Conservation (phyloP, 148 eudicot species). For the Limonium bicolor region DNA sequence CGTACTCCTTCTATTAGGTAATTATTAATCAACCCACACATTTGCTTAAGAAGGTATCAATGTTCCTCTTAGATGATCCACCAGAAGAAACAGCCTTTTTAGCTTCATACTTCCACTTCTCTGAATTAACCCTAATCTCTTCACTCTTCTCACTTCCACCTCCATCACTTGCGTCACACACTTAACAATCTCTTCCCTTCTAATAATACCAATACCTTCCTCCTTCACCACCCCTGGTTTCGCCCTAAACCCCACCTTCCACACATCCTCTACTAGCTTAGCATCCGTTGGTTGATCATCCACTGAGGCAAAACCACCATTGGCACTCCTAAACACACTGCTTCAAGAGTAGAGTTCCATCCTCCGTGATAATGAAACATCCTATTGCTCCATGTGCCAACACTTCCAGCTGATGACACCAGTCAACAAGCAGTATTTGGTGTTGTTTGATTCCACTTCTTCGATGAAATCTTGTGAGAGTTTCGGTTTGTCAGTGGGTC, state of each 20-base stretch:
- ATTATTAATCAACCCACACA: neutral
- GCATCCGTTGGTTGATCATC: constrained; percentile 37
- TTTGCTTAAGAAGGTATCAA: constrained; percentile 10
- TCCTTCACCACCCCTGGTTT: constrained; percentile 8
- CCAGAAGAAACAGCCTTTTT: constrained; percentile 23
- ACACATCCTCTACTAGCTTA: constrained; percentile 22
- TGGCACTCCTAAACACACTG: constrained; percentile 33
- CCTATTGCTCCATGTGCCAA: constrained; percentile 20
- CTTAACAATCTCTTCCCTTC: constrained; percentile 13
- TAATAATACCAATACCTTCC: constrained; percentile 21
- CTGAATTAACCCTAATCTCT: constrained; percentile 17
- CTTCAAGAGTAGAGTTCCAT: constrained; percentile 48
- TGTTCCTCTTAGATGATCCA: constrained; percentile 32
- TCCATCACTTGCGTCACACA: constrained; percentile 27
- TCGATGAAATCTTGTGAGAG: constrained; percentile 15
- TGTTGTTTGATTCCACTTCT: constrained; percentile 8
- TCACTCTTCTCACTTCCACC: constrained; percentile 16
- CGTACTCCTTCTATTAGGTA: too few relatives aligned
- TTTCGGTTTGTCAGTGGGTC: constrained; percentile 26
- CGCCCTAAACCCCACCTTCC: constrained; percentile 26
- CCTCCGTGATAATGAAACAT: constrained; percentile 46
- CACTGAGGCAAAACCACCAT: constrained; percentile 33
- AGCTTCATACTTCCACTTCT: constrained; percentile 19
- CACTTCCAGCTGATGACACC: constrained; percentile 33
- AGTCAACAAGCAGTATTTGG: constrained; percentile 29